phyloP scores from a whole-genome alignment of 768 basidiomycete genomes.

The Collybia sordida region DNA sequence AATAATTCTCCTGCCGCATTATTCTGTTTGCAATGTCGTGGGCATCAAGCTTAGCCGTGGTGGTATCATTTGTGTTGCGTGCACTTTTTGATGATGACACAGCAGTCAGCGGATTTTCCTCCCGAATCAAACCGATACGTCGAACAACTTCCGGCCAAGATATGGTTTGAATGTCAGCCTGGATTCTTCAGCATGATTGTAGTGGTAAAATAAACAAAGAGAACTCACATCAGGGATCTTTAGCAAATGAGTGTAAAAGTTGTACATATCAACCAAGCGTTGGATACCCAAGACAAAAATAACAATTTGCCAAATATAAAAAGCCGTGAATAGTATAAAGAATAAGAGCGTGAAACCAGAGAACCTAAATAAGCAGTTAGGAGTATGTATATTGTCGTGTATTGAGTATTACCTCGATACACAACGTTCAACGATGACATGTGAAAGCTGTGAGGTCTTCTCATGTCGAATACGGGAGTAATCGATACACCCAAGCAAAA shows the following conservation, averaged over 20 bases:
- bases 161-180: conserved; percentile 98
- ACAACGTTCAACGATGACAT: conserved; percentile 82
- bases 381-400: not conserved
- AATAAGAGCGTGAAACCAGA: conserved; percentile 84
- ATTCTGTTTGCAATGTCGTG: conserved; percentile 98
- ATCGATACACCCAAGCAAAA: conserved; percentile 92
- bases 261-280: conserved; percentile 90
- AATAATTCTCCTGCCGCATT: conserved; percentile 96
- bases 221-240: conserved; percentile 85
- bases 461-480: conserved; percentile 78
- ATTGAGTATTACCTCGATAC: conserved; percentile 66
- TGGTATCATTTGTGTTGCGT: conserved; percentile 54
- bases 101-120: conserved; percentile 91
- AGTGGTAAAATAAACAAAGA: not conserved
- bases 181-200: conserved; percentile 6
- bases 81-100: conserved; percentile 58
- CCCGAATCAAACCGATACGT: conserved; percentile 84
- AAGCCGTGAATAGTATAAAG: conserved; percentile 80
- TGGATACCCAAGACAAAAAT: conserved; percentile 73
- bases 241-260: conserved; percentile 92
- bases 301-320: conserved; percentile 87
- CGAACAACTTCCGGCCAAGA: conserved; percentile 95
- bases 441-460: conserved; percentile 65
- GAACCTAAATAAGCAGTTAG: conserved; percentile 48
- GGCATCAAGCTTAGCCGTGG: conserved; percentile 89